Base-by-base conservation (phyloP, 371 early-diverging fungal species). In the Mucor sp. region DNA sequence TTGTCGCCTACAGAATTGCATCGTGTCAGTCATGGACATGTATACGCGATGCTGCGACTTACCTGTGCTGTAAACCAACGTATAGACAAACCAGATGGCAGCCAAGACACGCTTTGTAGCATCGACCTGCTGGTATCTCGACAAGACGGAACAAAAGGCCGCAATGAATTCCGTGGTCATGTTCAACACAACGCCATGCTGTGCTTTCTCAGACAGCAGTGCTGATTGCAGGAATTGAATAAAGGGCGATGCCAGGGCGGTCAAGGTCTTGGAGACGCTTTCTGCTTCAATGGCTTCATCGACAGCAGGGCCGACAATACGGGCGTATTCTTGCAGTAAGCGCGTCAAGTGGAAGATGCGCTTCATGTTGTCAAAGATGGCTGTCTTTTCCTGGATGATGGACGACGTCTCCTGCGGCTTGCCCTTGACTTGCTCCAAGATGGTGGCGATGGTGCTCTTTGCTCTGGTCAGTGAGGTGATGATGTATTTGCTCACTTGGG, bases 61-160 rank as follows among this genome's bases (percentile, higher is more conserved):
- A 69, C 72, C 73, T 41, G 67, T 60, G 7, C 65, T 61, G n/a
- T 47, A 57, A 12, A 71, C 61, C 62, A 68, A 30, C 19, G 71
- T 56, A 59, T 71, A 77, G 2, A 77, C 69, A 63, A 79, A 74
- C 79, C 79, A 82, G 23, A 79, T 63, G 12, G 76, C 64, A 35
- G 76, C 76, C 1, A 73, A 17, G 4, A 66, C 66, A 69, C 63
- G 62, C 62, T 75, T 74, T 4, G 76, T 70, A 1, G 60, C 66
- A 47, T 79, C 66, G 1, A 65, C 56, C 56, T 70, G 61, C 27
- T 76, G 69, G 50, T 79, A 67, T 35, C 69, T 66, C 14, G 74
- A 59, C 28, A 77, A 35, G 8, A 73, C 67, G 15, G 67, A 74
- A 62, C 79, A 79, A 8, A 77, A 61, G 1, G 79, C 74, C 17